phyloP scores from a whole-genome alignment of 176 grass and related monocot genomes.

The Raddia distichophylla region DNA sequence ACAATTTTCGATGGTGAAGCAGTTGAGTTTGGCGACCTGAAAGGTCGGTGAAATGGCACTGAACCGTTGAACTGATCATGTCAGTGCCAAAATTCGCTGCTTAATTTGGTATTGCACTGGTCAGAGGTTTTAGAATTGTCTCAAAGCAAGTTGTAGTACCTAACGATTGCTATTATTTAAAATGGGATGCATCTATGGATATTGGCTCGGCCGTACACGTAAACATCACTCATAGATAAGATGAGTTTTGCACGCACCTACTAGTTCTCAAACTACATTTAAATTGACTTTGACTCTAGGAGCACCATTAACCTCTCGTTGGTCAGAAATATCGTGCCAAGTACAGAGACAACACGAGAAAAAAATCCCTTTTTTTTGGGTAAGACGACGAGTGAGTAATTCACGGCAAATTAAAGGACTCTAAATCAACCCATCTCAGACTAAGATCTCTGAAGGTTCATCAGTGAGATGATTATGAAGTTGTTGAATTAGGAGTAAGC shows the following conservation, averaged over 20 bases:
- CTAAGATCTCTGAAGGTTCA: not conserved
- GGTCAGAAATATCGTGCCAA: not conserved
- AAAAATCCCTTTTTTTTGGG: not conserved
- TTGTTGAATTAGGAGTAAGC: not conserved
- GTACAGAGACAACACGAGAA: not conserved
- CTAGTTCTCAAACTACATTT: slow-evolving; percentile 3
- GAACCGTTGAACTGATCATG: not conserved
- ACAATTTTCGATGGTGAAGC: not conserved
- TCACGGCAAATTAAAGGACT: not conserved
- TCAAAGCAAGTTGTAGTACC: not conserved
- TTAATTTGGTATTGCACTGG: not conserved
- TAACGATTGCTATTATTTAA: not conserved
- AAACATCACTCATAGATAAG: slow-evolving; percentile 25
- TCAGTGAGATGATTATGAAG: not conserved
- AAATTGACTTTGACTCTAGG: not conserved
- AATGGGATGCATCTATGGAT: not conserved
- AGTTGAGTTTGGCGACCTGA: not conserved
- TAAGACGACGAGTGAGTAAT: not conserved
- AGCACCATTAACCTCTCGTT: not conserved
- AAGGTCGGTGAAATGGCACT: slow-evolving; percentile 23
- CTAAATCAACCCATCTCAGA: not conserved
- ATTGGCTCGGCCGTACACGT: slow-evolving; percentile 27
- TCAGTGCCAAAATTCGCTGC: not conserved
- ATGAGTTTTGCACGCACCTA: not conserved
- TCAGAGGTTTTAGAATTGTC: slow-evolving; percentile 35